Evolutionary conservation across 2,329 filamentous ascomycete genomes (phyloP), one percentile per base, ranked within the genome.

Genomic region (Alternaria atra): DNA sequence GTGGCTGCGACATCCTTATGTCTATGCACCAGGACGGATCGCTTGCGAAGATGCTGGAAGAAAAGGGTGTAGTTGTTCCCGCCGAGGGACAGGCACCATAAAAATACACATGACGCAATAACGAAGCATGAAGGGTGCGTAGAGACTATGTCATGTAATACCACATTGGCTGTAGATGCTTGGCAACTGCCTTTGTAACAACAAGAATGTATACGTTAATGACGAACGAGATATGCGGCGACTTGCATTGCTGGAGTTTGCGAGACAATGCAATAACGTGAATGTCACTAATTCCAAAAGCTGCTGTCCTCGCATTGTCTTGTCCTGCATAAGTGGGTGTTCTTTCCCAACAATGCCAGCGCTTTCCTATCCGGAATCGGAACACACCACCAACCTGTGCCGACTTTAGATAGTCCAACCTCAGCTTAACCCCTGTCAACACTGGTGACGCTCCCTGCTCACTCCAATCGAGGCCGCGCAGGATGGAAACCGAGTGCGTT

Each of bases 1-100:
- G 95, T 56, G 95, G 95, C n/a, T 97, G 94, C 78, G 95, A 99
- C 80, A 99, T 99, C 67, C 80, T 99, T 71, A 90, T 98, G 78
- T 91, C 90, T 2, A 98, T 99, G 95, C 94, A 98, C 83, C 92
- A 97, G 82, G 96, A 92, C 75, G 95, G 95, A 29, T 93, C 96
- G 70, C 82, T 99, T 73, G 92, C 93, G 8, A 96, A 96, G 85
- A 80, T 98, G 78, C 84, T 99, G 51, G 92, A 97, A 77, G 91
- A 97, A 80, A 97, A 97, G 85, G 88, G 89, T 64, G 92, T 98
- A n/a, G 81, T 99, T 57, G 87, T 90, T 2, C 85, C 89, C 35
- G 71, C 67, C 23, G 73, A 73, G 59, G 60, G 55, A 46, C 54
- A 69, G 55, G 70, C 77, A 61, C 66, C 72, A n/a, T 63, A 52